phyloP scores from a whole-genome alignment of 1,139 yeast species.

The Taphrina flavorubra region DNA sequence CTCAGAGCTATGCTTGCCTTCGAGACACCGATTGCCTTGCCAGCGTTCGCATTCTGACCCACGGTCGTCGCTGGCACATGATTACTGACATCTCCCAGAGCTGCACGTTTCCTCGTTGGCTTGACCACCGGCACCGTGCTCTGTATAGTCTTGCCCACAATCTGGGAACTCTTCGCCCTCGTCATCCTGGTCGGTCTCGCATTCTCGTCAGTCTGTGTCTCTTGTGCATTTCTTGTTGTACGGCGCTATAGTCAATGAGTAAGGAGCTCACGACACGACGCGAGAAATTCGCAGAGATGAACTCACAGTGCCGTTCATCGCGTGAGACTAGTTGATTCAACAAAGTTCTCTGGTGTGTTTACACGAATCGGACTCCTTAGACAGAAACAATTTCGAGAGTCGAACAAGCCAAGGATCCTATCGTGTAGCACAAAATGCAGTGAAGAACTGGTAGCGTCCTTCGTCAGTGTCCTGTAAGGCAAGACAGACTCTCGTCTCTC shows the following conservation, averaged over 20 bases:
- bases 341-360: neutral
- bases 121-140: slow-evolving; percentile 22
- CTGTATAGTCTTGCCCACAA: slow-evolving; percentile 10
- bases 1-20: slow-evolving; percentile 16
- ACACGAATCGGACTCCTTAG: neutral
- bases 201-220: slow-evolving; percentile 33
- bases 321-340: neutral
- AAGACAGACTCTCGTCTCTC: neutral
- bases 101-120: slow-evolving; percentile 49
- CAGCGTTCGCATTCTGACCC: slow-evolving; percentile 15
- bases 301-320: slow-evolving; percentile 35
- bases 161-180: slow-evolving; percentile 34
- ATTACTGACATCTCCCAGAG: slow-evolving; percentile 51
- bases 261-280: neutral
- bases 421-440: neutral
- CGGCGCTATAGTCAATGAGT: slow-evolving; percentile 31
- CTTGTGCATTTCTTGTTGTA: slow-evolving; percentile 30
- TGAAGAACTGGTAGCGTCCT: neutral
- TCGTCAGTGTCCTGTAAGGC: neutral
- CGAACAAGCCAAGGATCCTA: neutral
- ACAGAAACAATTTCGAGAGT: neutral
- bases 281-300: neutral
- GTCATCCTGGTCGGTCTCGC: slow-evolving; percentile 40
- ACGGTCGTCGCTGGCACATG: slow-evolving; percentile 42
- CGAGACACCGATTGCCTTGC: slow-evolving; percentile 17